A percentile compares a stretch with the other conserved stretches of the same genome.
Conservation (phyloP, 768 basidiomycete genomes). For the Leccinum ochraceum region DNA sequence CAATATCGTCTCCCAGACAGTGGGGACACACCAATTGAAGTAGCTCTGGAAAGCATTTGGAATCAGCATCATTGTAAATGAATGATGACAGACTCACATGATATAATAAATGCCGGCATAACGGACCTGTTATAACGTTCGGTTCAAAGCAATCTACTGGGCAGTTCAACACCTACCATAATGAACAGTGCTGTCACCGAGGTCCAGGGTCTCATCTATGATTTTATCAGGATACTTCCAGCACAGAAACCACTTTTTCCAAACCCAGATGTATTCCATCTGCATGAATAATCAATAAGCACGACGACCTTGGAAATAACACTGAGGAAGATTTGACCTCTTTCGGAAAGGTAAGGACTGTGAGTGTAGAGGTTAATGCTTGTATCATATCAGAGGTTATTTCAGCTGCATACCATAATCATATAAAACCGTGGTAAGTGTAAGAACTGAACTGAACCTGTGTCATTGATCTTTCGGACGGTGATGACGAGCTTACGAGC, state of each 20-base stretch:
- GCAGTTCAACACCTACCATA: background rate
- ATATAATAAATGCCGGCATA: constrained; percentile 10
- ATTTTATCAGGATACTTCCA: background rate
- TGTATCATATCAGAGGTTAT: background rate
- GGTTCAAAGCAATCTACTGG: background rate
- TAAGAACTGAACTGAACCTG: background rate
- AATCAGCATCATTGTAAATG: background rate
- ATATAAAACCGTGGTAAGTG: background rate
- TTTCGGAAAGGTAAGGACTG: background rate
- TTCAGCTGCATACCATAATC: background rate
- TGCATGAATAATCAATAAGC: background rate
- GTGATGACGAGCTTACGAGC: background rate
- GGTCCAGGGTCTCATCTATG: background rate
- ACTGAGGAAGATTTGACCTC: background rate
- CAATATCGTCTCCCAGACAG: background rate
- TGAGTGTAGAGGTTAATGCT: background rate
- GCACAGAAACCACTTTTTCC: background rate
- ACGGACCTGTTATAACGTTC: constrained; percentile 4
- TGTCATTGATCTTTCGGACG: background rate
- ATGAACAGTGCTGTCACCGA: background rate
- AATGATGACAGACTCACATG: constrained; percentile 1
- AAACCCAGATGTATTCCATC: background rate
- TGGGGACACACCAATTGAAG: background rate
- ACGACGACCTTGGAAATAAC: background rate
- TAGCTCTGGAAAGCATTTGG: background rate